Conservation (phyloP, 495 filamentous ascomycete species). For the Neurospora sp. region DNA sequence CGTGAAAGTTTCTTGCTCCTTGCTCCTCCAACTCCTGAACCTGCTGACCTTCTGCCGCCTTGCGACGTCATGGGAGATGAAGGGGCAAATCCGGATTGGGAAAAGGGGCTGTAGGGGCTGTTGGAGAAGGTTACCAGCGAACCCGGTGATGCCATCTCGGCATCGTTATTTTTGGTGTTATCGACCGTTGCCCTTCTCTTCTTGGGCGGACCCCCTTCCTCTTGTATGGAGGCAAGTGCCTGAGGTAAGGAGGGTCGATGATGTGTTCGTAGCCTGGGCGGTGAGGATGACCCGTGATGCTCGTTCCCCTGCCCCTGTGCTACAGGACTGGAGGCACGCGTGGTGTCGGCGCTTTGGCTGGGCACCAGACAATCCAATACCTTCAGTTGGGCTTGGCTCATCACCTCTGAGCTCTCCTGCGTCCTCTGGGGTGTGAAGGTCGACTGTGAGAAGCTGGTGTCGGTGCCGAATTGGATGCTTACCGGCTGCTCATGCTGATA, state of each 20-base stretch:
- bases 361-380: constrained; percentile 45
- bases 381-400: constrained; percentile 42
- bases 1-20: not conserved
- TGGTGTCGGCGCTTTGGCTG: constrained; percentile 42
- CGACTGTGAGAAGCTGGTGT: constrained; percentile 34
- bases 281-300: constrained; percentile 20
- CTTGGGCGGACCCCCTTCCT: not conserved
- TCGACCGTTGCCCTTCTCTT: not conserved
- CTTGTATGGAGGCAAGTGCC: not conserved
- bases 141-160: not conserved
- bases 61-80: not conserved
- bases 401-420: constrained; percentile 30
- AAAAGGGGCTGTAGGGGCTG: not conserved
- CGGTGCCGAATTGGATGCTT: constrained; percentile 50
- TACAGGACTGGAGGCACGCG: constrained; percentile 48
- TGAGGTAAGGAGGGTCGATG: not conserved
- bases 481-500: not conserved
- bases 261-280: not conserved
- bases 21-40: not conserved
- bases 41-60: not conserved
- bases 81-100: not conserved
- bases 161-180: not conserved
- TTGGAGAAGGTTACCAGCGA: not conserved
- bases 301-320: not conserved
- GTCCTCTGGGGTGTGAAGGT: not conserved